These are phyloP conservation scores for Auricularia auricula-judae DNA, from an alignment of 768 basidiomycete species.

Conservation along the genomic window DNA sequence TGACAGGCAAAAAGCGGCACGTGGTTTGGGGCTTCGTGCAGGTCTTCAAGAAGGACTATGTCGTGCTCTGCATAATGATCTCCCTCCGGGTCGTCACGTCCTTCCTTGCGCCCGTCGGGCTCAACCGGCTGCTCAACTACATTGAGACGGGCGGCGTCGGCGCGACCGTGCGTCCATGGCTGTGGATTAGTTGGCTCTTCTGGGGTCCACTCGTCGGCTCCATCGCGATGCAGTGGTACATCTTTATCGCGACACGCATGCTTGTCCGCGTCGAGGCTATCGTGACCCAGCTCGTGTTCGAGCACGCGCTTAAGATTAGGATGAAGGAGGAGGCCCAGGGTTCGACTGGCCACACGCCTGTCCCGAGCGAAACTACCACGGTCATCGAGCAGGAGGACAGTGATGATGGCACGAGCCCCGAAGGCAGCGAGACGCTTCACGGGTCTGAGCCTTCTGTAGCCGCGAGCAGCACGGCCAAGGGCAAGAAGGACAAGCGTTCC, in stretches of 20 bases:
- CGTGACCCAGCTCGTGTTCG: conserved; percentile 42
- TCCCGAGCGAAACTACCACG: conserved; percentile 13
- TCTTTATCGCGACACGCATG: conserved; percentile 31
- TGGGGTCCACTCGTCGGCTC: conserved; percentile 24
- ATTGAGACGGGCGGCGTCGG: conserved; percentile 26
- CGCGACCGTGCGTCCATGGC: conserved; percentile 33
- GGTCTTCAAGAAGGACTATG: conserved; percentile 16
- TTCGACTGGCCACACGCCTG: background rate
- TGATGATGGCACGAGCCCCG: conserved; percentile 10
- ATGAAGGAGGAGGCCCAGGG: conserved; percentile 35
- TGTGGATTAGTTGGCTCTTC: conserved; percentile 31
- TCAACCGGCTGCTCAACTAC: conserved; percentile 30
- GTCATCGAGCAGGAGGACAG: conserved; percentile 14
- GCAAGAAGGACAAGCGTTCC: conserved; percentile 1
- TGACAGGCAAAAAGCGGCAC: conserved; percentile 19
- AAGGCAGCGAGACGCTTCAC: conserved; percentile 3
- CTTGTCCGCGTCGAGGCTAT: conserved; percentile 41
- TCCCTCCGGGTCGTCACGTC: conserved; percentile 16
- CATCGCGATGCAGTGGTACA: conserved; percentile 30
- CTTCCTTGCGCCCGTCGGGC: conserved; percentile 25
- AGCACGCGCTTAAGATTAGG: conserved; percentile 51
- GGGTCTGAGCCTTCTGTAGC: background rate
- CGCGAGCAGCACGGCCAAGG: background rate
- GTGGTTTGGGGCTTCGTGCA: conserved; percentile 17
- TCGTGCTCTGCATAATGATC: conserved; percentile 10